Conservation (phyloP, 805 yeast species). For the Ogataea chonburiensis region DNA sequence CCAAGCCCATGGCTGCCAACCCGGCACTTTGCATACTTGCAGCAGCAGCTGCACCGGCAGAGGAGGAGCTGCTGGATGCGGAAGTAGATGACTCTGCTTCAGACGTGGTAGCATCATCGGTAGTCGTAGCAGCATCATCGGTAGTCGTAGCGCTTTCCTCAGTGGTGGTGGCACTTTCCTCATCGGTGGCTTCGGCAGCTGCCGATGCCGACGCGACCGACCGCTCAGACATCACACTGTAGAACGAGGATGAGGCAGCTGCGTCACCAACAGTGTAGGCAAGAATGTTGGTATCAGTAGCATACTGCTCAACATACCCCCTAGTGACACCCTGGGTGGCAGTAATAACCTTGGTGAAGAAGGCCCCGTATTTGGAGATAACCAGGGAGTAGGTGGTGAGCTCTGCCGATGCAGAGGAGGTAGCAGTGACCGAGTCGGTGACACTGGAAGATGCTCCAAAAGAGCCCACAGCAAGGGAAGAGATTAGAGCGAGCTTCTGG, state of each 20-base stretch:
- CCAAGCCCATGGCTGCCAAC: not conserved
- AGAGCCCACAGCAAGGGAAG: not conserved
- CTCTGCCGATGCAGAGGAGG: not conserved
- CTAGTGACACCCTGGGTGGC: not conserved
- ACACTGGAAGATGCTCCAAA: no score
- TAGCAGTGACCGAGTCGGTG: no score
- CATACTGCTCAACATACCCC: slow-evolving; percentile 1
- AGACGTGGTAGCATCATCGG: not conserved
- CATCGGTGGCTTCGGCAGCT: not conserved
- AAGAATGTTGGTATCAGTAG: slow-evolving; percentile 1
- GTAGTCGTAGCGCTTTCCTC: no score
- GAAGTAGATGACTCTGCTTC: not conserved
- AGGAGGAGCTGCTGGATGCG: slow-evolving; percentile 1
- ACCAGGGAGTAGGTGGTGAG: slow-evolving; percentile 4
- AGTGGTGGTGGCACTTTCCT: not conserved
- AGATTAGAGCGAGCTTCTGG: not conserved
- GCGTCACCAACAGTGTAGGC: slow-evolving; percentile 3
- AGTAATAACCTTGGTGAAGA: slow-evolving; percentile 3
- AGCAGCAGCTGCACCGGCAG: not conserved
- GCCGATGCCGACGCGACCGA: not conserved
- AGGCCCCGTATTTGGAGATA: slow-evolving; percentile 3
- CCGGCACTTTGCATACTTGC: not conserved
- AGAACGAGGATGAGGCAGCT: slow-evolving; percentile 1
- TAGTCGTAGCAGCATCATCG: not conserved
- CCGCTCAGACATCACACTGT: not conserved